Conservation (phyloP, 2,329 filamentous ascomycete species). For the Proliferodiscus dingleyae region DNA sequence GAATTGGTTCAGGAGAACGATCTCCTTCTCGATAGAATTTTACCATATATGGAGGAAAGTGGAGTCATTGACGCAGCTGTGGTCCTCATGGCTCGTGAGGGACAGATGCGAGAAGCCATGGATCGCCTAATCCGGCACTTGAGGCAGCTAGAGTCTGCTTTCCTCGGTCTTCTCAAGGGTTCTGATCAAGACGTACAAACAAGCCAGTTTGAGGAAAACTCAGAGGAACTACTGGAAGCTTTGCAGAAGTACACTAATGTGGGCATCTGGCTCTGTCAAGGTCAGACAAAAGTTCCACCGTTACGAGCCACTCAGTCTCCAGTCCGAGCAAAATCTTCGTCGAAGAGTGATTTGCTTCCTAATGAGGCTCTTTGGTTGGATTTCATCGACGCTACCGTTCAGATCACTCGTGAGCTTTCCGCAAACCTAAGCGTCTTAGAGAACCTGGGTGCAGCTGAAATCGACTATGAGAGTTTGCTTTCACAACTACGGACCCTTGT, state of each 20-base stretch:
- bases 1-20: constrained; percentile 70
- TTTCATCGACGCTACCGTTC: constrained; percentile 56
- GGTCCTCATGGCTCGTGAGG: constrained; percentile 83
- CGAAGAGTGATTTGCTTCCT: constrained; percentile 41
- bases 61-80: constrained; percentile 92
- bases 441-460: constrained; percentile 18
- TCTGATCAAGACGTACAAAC: constrained; percentile 51
- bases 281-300: constrained; percentile 62
- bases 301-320: constrained; percentile 33
- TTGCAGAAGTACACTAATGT: constrained; percentile 88
- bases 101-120: constrained; percentile 79
- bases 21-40: constrained; percentile 70
- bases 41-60: constrained; percentile 83
- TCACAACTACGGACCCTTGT: constrained; percentile 71
- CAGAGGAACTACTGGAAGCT: constrained; percentile 68
- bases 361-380: constrained; percentile 57
- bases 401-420: constrained; percentile 60
- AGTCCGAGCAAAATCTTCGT: constrained; percentile 46
- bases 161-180: constrained; percentile 68
- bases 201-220: constrained; percentile 54
- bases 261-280: constrained; percentile 92
- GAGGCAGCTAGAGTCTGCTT: constrained; percentile 69
- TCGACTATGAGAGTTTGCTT: constrained; percentile 59
- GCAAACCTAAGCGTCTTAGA: constrained; percentile 43
- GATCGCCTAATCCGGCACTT: constrained; percentile 77